phyloP scores from a whole-genome alignment of 140 eudicot species.

The Cichorium intybus region DNA sequence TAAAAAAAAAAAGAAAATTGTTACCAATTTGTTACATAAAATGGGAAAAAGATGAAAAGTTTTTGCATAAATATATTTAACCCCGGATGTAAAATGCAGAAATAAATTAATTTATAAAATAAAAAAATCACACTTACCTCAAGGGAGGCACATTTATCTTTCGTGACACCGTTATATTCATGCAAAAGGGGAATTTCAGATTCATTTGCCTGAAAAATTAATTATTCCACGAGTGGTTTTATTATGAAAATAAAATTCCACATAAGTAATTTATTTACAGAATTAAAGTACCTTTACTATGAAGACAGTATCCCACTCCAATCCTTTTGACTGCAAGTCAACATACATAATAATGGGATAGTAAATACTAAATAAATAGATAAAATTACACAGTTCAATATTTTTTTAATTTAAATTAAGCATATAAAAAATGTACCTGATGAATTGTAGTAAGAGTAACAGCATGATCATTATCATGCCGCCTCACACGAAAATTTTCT shows the following conservation, averaged over 20 bases:
- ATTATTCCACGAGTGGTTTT: constrained; percentile 26
- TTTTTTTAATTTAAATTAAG: background rate
- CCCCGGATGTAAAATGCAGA: background rate
- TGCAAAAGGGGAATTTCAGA: constrained; percentile 94
- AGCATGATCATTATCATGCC: constrained; percentile 75
- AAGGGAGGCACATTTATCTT: constrained; percentile 55
- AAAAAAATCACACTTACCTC: constrained; percentile 51
- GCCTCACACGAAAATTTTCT: constrained; percentile 75
- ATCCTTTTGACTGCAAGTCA: constrained; percentile 81
- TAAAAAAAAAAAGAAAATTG: too few relatives aligned
- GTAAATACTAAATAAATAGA: too few relatives aligned
- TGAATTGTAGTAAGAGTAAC: constrained; percentile 96
- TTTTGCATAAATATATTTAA: too few relatives aligned
- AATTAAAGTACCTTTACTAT: constrained; percentile 75
- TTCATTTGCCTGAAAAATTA: constrained; percentile 66
- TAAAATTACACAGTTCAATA: background rate
- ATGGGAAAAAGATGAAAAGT: too few relatives aligned
- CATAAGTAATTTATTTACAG: constrained; percentile 7
- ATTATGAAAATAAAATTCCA: constrained; percentile 7
- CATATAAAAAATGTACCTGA: constrained; percentile 52
- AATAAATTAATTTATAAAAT: background rate
- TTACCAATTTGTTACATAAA: too few relatives aligned
- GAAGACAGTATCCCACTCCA: constrained; percentile 99
- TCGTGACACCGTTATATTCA: constrained; percentile 65
- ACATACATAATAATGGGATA: background rate